Conservation (phyloP, 495 filamentous ascomycete species). For the Penicillium robsamsonii region DNA sequence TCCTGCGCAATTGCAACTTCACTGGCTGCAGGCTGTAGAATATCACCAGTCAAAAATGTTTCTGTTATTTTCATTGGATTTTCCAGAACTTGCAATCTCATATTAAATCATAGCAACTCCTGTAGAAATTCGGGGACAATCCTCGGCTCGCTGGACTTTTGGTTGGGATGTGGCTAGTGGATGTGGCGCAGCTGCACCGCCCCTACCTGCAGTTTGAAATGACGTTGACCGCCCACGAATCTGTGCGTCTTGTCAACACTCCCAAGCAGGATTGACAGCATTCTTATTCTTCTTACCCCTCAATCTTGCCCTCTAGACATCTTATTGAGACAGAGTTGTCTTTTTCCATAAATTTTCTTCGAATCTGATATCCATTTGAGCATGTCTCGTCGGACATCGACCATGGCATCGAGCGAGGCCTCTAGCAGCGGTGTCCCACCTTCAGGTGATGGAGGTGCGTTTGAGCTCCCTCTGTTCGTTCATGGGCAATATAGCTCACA, state of each 20-base stretch:
- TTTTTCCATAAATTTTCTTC: constrained; percentile 4
- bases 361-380: constrained; percentile 24
- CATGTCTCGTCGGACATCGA: constrained; percentile 49
- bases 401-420: constrained; percentile 40
- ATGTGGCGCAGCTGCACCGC: constrained; percentile 36
- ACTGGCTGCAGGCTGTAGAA: constrained; percentile 37
- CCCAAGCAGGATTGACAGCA: constrained; percentile 28
- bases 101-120: background rate
- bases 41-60: constrained; percentile 36
- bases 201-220: constrained; percentile 31
- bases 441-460: constrained; percentile 43
- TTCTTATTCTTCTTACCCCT: constrained; percentile 24
- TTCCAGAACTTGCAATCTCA: background rate
- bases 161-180: constrained; percentile 25
- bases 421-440: constrained; percentile 37
- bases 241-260: constrained; percentile 42
- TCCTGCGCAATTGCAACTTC: constrained; percentile 39
- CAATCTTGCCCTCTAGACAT: constrained; percentile 10
- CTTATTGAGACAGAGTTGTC: constrained; percentile 1
- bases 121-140: background rate
- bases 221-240: constrained; percentile 41
- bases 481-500: constrained; percentile 20
- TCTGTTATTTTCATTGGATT: constrained; percentile 6
- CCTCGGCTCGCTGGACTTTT: background rate
- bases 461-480: constrained; percentile 14